These are phyloP conservation scores for Phytophthora pisi DNA, from an alignment of 352 stramenopile genomes.

Conservation along the genomic window DNA sequence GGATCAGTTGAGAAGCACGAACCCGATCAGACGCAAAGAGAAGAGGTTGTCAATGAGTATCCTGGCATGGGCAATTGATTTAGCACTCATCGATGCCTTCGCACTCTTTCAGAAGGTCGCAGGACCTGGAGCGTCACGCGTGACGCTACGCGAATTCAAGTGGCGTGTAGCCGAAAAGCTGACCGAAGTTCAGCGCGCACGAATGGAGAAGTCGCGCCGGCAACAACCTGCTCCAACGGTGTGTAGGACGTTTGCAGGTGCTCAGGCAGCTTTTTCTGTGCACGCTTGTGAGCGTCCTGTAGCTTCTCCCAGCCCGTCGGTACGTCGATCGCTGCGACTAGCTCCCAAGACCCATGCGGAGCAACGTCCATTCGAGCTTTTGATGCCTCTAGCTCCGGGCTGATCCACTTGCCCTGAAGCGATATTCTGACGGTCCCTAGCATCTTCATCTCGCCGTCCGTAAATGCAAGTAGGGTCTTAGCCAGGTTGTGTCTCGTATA, in stretches of 20 bases:
- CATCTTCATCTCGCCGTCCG: too few species aligned
- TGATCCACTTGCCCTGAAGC: too few species aligned
- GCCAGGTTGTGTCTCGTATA: neutral
- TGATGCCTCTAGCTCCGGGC: too few species aligned
- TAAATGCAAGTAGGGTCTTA: neutral
- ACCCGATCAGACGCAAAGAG: neutral
- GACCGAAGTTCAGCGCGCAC: neutral
- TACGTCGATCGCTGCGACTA: too few species aligned
- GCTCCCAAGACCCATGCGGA: too few species aligned
- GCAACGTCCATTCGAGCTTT: too few species aligned
- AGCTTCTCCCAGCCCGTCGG: too few species aligned
- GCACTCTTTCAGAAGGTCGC: slow-evolving; percentile 5
- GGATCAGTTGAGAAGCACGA: too few species aligned
- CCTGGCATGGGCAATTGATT: slow-evolving; percentile 10
- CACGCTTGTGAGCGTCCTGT: too few species aligned
- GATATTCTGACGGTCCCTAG: too few species aligned
- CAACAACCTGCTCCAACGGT: neutral
- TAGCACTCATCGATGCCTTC: slow-evolving; percentile 16
- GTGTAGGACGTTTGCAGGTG: too few species aligned
- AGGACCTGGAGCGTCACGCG: neutral
- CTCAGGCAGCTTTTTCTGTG: too few species aligned
- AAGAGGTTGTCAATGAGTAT: neutral
- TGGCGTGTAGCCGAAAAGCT: slow-evolving; percentile 7
- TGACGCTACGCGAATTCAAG: slow-evolving; percentile 13
- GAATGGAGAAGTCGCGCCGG: neutral